Conservation (phyloP, 2,329 filamentous ascomycete genomes). For the Botryosphaeria dothidea region DNA sequence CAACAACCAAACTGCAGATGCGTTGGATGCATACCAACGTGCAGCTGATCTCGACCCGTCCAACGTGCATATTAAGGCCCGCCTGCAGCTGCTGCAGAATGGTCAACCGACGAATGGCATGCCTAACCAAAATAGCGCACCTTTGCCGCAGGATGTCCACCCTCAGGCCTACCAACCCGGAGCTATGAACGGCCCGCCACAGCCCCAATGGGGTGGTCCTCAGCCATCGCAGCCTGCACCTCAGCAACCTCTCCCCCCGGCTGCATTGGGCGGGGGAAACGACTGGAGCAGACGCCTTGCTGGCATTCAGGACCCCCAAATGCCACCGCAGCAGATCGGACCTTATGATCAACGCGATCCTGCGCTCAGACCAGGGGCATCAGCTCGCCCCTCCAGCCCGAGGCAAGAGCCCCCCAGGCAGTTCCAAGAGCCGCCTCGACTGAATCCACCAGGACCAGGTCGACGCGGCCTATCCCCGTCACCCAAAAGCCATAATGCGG, state of each 20-base stretch:
- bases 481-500: constrained; percentile 58
- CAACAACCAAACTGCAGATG: constrained; percentile 97
- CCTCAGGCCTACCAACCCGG: constrained; percentile 88
- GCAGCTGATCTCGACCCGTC: constrained; percentile 90
- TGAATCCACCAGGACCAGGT: constrained; percentile 48
- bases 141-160: constrained; percentile 94
- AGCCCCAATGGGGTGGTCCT: constrained; percentile 86
- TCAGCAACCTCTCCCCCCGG: constrained; percentile 63
- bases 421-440: constrained; percentile 68
- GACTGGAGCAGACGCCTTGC: constrained; percentile 70
- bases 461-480: constrained; percentile 59
- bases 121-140: constrained; percentile 70
- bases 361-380: constrained; percentile 64
- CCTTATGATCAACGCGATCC: constrained; percentile 78
- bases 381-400: constrained; percentile 70
- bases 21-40: constrained; percentile 90
- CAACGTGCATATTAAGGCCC: constrained; percentile 95
- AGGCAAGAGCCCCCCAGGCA: constrained; percentile 69
- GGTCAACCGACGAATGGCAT: constrained; percentile 70
- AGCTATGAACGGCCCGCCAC: constrained; percentile 78
- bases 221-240: constrained; percentile 61
- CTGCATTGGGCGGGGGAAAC: constrained; percentile 44
- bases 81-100: constrained; percentile 83
- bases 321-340: constrained; percentile 72
- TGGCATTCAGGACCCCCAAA: constrained; percentile 67